Percentiles rank a stretch among this genome's conserved stretches.
phyloP scores from a whole-genome alignment of 331 rosid species.

The Pyracantha coccinea region DNA sequence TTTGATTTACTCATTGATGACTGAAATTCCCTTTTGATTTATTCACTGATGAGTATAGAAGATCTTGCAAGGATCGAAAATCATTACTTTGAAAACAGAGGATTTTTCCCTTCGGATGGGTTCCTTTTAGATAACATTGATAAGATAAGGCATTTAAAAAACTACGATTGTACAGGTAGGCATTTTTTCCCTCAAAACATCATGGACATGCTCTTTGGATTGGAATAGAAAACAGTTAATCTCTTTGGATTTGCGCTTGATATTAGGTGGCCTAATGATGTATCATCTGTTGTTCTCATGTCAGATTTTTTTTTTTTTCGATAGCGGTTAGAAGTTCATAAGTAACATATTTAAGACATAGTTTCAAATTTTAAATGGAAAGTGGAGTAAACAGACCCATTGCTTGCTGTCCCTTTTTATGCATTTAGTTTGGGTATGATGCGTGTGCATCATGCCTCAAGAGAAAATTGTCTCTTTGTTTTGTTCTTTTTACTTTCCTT shows the following conservation, averaged over 20 bases:
- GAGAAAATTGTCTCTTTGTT: too few relatives aligned
- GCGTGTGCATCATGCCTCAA: background rate
- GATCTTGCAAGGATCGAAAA: constrained; percentile 97
- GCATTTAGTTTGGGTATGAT: background rate
- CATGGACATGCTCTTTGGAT: background rate
- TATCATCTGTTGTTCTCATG: background rate
- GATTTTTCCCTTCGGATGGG: constrained; percentile 80
- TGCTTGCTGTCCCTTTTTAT: background rate
- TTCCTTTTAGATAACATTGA: constrained; percentile 72
- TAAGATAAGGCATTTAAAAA: constrained; percentile 75
- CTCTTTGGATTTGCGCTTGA: background rate
- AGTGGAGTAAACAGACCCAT: background rate
- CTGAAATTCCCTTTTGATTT: too few relatives aligned
- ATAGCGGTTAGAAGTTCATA: background rate
- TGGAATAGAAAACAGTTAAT: background rate
- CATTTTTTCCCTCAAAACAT: background rate
- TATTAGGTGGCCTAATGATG: background rate
- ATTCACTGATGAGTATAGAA: constrained; percentile 24
- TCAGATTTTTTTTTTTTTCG: background rate
- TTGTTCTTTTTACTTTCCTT: too few relatives aligned
- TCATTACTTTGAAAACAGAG: constrained; percentile 76
- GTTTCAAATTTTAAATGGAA: background rate
- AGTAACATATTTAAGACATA: background rate
- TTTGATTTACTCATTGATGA: too few relatives aligned
- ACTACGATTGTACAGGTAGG: constrained; percentile 80